These are phyloP conservation scores for Yamadazyma spencermartinsiae DNA, from an alignment of 1,139 yeast species.

Conservation along the genomic window DNA sequence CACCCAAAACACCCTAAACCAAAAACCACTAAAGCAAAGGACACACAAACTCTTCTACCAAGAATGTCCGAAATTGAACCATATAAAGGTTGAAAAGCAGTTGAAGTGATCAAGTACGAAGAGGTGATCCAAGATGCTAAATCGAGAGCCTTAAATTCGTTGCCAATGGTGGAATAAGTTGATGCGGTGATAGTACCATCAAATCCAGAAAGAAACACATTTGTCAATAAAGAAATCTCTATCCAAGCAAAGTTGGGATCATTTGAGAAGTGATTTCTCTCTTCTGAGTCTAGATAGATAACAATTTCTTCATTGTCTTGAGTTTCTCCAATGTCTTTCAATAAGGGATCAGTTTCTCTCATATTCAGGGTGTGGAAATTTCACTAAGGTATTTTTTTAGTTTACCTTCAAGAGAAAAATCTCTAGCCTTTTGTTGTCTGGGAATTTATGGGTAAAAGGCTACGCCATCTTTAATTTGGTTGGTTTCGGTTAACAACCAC, in stretches of 20 bases:
- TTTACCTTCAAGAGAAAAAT: not conserved
- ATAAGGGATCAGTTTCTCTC: not conserved
- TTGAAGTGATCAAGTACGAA: slow-evolving; percentile 32
- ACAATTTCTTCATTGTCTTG: not conserved
- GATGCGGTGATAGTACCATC: slow-evolving; percentile 41
- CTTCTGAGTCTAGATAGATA: not conserved
- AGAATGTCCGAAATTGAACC: slow-evolving; percentile 56
- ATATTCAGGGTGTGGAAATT: not conserved
- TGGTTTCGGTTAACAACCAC: not conserved
- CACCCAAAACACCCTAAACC: slow-evolving; percentile 35
- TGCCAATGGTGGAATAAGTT: slow-evolving; percentile 32
- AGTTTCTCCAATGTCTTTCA: not conserved
- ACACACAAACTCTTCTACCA: slow-evolving; percentile 41
- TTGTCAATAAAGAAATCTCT: slow-evolving; percentile 24
- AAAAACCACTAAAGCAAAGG: slow-evolving; percentile 23
- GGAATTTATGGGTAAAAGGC: not conserved
- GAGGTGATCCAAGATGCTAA: slow-evolving; percentile 34
- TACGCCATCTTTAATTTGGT: not conserved
- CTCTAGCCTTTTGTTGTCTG: not conserved
- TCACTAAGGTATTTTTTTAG: not conserved
- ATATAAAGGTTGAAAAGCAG: slow-evolving; percentile 39
- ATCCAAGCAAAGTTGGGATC: slow-evolving; percentile 19
- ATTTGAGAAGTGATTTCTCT: slow-evolving; percentile 10
- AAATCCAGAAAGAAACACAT: slow-evolving; percentile 30
- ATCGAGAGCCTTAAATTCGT: slow-evolving; percentile 36